Evolutionary conservation across 2,329 filamentous ascomycete genomes (phyloP).

Genomic region (Fonsecaea monophora): DNA sequence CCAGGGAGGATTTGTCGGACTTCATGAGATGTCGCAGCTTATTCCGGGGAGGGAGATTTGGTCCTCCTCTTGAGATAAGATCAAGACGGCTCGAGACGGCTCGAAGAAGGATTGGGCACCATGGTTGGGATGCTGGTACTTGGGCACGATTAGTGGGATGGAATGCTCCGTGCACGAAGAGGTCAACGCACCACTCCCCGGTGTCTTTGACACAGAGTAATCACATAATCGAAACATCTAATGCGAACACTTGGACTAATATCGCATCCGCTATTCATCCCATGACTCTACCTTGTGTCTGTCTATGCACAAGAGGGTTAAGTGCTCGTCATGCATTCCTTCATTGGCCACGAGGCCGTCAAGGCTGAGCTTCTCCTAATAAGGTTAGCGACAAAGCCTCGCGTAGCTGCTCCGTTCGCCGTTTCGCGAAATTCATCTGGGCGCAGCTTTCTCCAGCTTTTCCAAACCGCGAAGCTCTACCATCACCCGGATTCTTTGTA

Average conservation of each 20-base stretch:
- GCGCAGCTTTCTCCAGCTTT: neutral
- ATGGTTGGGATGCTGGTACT: neutral
- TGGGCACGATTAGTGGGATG: neutral
- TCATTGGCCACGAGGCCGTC: neutral
- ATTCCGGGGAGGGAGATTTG: neutral
- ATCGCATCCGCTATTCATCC: too few relatives aligned
- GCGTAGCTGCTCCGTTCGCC: neutral
- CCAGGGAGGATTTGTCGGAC: slow-evolving; percentile 30
- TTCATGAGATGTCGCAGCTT: neutral
- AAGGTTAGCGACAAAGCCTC: neutral
- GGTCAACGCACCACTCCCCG: too few relatives aligned
- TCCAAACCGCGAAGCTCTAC: neutral
- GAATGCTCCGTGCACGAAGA: too few relatives aligned
- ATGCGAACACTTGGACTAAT: too few relatives aligned
- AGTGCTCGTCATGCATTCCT: neutral
- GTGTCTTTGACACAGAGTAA: too few relatives aligned
- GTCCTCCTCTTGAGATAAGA: neutral
- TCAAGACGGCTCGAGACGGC: neutral
- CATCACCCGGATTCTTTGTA: neutral
- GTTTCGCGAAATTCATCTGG: neutral
- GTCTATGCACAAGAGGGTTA: neutral
- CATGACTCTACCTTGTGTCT: too few relatives aligned
- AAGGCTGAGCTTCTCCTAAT: neutral
- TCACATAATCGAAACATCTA: too few relatives aligned
- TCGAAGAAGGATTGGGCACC: neutral